These are phyloP conservation scores for Nicotiana paniculata DNA, from an alignment of 257 asterid species.

Conservation along the genomic window DNA sequence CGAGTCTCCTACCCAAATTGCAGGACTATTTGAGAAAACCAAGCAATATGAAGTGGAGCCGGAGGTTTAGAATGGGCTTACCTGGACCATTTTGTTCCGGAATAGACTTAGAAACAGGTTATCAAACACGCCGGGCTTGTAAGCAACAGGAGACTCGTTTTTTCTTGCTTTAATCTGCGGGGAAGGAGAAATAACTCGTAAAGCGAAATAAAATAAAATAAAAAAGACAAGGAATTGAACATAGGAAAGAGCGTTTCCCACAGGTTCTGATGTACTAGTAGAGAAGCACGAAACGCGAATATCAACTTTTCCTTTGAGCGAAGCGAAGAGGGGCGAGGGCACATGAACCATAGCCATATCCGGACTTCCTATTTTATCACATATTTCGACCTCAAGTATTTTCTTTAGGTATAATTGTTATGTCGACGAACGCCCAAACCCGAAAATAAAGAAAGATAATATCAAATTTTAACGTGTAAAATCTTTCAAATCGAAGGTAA, in stretches of 20 bases:
- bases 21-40: background rate
- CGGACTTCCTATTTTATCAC: background rate
- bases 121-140: conserved; percentile 49
- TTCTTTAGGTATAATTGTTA: no score
- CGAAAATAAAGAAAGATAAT: no score
- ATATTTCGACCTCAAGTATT: background rate
- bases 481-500: no score
- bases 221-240: no score
- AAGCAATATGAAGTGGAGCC: background rate
- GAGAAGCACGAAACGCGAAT: conserved; percentile 17
- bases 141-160: conserved; percentile 25
- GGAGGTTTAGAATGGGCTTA: background rate
- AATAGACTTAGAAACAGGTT: conserved; percentile 50
- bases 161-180: conserved; percentile 31
- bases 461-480: no score
- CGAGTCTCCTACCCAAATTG: conserved; percentile 47
- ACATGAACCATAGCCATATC: background rate
- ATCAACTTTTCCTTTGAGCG: background rate
- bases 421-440: no score
- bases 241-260: background rate
- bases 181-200: background rate
- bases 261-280: background rate
- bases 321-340: background rate
- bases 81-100: conserved; percentile 75
- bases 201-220: background rate